Evolutionary conservation across 805 yeast species (phyloP).

Genomic region (Monosporozyma unispora): DNA sequence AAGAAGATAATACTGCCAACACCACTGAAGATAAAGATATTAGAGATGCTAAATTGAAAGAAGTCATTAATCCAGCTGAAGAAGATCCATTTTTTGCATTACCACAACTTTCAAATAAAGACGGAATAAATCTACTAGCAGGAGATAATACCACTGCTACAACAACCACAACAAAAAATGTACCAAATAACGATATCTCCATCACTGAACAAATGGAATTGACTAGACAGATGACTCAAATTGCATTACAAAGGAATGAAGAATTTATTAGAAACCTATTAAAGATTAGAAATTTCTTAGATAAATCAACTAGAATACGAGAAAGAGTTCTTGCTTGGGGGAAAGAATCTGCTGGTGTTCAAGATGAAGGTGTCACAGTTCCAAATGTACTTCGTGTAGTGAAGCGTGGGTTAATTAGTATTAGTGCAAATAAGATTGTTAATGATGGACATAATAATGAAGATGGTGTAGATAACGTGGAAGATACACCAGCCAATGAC

Average conservation of each 20-base stretch:
- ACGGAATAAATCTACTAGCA: constrained; percentile 6
- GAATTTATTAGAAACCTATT: constrained; percentile 77
- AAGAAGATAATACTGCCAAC: constrained; percentile 7
- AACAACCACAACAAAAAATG: constrained; percentile 1
- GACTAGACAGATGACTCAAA: constrained; percentile 64
- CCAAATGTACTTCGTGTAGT: constrained; percentile 30
- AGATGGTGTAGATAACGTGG: not conserved
- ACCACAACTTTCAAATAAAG: constrained; percentile 33
- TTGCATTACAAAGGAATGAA: constrained; percentile 70
- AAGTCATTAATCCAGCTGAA: constrained; percentile 1
- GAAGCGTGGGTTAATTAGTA: constrained; percentile 30
- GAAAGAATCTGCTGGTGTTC: constrained; percentile 66
- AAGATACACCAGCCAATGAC: not conserved
- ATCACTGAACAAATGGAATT: constrained; percentile 51
- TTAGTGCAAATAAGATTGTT: constrained; percentile 28
- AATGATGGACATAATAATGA: constrained; percentile 4
- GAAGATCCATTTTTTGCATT: constrained; percentile 58
- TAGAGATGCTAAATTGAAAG: constrained; percentile 13
- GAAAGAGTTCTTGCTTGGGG: constrained; percentile 74
- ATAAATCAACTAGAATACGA: constrained; percentile 69
- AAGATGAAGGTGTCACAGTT: constrained; percentile 37
- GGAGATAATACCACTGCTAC: constrained; percentile 3
- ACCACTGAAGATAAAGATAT: constrained; percentile 4
- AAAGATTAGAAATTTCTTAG: constrained; percentile 64
- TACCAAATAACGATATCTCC: constrained; percentile 6